Evolutionary conservation across 108 stramenopile genomes (phyloP).

Genomic region (Nannochloropsis granulata): DNA sequence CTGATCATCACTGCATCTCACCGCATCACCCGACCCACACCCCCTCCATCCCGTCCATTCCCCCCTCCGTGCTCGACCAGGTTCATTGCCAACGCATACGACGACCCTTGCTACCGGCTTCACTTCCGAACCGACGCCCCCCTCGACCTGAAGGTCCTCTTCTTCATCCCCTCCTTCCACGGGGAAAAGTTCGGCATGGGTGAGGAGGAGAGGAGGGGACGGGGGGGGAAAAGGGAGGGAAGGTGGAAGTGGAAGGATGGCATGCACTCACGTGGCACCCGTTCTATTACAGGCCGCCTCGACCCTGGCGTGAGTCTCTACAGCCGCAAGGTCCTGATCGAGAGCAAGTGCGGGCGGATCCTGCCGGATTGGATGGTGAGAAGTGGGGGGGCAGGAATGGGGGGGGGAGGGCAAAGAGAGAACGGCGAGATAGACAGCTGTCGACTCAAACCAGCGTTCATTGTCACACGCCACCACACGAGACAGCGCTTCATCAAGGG

Average conservation of each 20-base stretch:
- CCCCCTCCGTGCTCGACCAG: neutral
- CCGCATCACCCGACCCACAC: neutral
- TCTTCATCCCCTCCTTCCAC: slow-evolving; percentile 88
- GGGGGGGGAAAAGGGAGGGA: neutral
- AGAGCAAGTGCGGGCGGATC: slow-evolving; percentile 70
- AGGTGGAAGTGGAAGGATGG: neutral
- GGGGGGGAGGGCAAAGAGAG: neutral
- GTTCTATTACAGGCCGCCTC: slow-evolving; percentile 50
- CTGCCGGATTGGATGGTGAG: slow-evolving; percentile 81
- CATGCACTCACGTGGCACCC: neutral
- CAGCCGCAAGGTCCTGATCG: slow-evolving; percentile 84
- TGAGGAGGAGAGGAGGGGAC: neutral
- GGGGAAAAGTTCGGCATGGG: slow-evolving; percentile 95
- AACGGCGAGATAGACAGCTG: neutral
- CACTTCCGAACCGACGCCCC: slow-evolving; percentile 97
- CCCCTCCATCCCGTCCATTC: neutral
- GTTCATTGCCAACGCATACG: slow-evolving; percentile 68
- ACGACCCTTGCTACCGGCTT: slow-evolving; percentile 54
- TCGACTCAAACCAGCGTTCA: neutral
- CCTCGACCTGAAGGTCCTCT: slow-evolving; percentile 82
- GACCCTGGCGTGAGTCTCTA: slow-evolving; percentile 87
- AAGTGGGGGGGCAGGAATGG: neutral
- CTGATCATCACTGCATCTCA: neutral
- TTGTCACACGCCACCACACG: neutral
- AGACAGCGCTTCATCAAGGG: slow-evolving; percentile 37